These are phyloP conservation scores for Alnus rubra DNA, from an alignment of 306 rosid genomes.

Conservation along the genomic window DNA sequence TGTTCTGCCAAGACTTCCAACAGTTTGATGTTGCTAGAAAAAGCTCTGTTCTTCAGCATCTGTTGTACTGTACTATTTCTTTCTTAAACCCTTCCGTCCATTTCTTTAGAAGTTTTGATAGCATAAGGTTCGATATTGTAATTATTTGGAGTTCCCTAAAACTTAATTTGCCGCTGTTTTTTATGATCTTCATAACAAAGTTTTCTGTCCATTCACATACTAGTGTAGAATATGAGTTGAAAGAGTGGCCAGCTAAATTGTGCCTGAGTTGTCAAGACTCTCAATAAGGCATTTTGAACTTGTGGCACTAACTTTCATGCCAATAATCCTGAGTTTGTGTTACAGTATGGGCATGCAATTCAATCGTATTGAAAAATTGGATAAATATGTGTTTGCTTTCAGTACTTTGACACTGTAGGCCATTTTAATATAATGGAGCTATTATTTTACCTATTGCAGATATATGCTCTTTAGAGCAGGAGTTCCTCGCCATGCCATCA, in stretches of 20 bases:
- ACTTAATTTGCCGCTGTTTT: neutral
- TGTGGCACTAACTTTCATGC: neutral
- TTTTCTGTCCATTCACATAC: neutral
- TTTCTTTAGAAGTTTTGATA: neutral
- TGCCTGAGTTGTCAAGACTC: neutral
- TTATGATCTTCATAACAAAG: neutral
- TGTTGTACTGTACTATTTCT: neutral
- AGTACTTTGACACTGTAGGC: conserved; percentile 9
- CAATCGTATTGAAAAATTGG: neutral
- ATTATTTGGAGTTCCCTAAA: neutral
- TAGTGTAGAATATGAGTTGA: neutral
- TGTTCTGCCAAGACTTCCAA: neutral
- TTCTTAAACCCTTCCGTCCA: neutral
- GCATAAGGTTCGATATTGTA: neutral
- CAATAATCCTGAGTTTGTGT: conserved; percentile 4
- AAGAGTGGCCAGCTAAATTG: neutral
- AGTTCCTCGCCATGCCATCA: conserved; percentile 94
- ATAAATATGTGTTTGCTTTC: conserved; percentile 6
- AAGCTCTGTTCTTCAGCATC: neutral
- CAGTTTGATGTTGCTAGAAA: neutral
- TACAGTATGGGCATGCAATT: neutral
- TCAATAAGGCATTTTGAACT: neutral
- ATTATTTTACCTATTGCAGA: conserved; percentile 46
- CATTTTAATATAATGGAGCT: conserved; percentile 18
- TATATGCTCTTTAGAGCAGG: conserved; percentile 93